Base-by-base conservation (phyloP, 2,329 filamentous ascomycete species). In the Talaromyces pinophilus region DNA sequence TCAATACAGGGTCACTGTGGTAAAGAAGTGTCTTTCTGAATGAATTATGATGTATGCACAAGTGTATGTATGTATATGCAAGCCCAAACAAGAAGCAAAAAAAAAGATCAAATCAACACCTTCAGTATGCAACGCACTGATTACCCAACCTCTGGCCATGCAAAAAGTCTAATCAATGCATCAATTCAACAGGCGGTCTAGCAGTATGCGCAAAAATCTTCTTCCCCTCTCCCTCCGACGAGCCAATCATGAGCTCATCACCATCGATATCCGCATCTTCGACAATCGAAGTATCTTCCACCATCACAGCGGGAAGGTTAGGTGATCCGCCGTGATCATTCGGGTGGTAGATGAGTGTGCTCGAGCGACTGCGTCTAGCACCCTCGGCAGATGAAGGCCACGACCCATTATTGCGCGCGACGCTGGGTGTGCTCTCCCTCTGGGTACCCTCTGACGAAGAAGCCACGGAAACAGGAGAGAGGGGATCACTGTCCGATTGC, bases 321-420 rank as follows among this genome's bases (percentile, higher is more conserved):
- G 86, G 86, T 65, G 82, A 86, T 66, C 85, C 80, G 2, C 87
- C 87, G 69, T 89, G 86, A 52, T 88, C 84, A 64, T 86, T 82
- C 0, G 87, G 87, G 69, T 89, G 81, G 72, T 87, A 90, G 60
- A 90, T 86, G 52, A 89, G 80, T 0, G 86, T 88, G 38, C 85
- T 84, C 72, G 85, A 88, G 50, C 86, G 72, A 69, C 80, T 81
- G 54, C 80, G 76, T 67, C 75, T 75, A 19, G 73, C n/a, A 28
- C 38, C 57, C 72, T 59, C 71, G 69, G 55, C 70, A 65, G 42
- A 70, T 25, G 30, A 77, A 75, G 44, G 75, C 72, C 71, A 62
- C 17, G 63, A 66, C 10, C 59, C 38, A 17, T 52, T 44, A 1
- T 35, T 60, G 4, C 46, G 60, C 33, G 62, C 71, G 22, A 44